Conservation (phyloP, 2,329 filamentous ascomycete species). For the Stachybotrys echinatus region DNA sequence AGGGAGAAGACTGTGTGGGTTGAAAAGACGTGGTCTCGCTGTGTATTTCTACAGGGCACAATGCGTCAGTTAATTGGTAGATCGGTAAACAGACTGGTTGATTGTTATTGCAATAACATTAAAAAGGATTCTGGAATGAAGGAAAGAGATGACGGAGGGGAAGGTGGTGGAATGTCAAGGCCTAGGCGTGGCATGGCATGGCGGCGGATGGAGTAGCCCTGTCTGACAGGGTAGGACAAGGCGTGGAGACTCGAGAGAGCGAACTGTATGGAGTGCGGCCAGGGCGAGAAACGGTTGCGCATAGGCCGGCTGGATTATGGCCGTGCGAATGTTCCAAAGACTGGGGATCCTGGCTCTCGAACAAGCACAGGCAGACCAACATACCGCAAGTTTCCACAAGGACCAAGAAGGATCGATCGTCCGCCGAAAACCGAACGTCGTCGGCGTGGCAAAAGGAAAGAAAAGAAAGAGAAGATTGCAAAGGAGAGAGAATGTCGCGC, state of each 20-base stretch:
- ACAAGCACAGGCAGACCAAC: neutral
- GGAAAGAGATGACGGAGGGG: conserved; percentile 7
- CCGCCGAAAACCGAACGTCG: neutral
- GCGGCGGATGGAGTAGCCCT: conserved; percentile 2
- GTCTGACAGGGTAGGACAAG: neutral
- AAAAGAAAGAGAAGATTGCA: no score
- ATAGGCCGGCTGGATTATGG: neutral
- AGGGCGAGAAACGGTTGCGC: neutral
- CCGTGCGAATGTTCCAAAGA: neutral
- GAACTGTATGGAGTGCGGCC: neutral
- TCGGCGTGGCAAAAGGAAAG: no score
- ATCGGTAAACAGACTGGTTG: neutral
- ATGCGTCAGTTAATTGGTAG: neutral
- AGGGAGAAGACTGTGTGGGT: neutral
- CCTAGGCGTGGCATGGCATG: conserved; percentile 1
- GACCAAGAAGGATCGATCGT: neutral
- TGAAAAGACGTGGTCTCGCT: neutral
- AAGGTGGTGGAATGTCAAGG: conserved; percentile 8
- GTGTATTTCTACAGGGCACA: neutral
- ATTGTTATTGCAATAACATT: neutral
- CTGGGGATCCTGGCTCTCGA: neutral
- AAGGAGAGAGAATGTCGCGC: no score
- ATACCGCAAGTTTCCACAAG: neutral
- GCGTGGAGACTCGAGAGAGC: neutral
- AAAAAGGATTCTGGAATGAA: conserved; percentile 14